These are phyloP conservation scores for Ophiosphaerella herpotricha DNA, from an alignment of 2,329 filamentous ascomycete species.

Conservation along the genomic window DNA sequence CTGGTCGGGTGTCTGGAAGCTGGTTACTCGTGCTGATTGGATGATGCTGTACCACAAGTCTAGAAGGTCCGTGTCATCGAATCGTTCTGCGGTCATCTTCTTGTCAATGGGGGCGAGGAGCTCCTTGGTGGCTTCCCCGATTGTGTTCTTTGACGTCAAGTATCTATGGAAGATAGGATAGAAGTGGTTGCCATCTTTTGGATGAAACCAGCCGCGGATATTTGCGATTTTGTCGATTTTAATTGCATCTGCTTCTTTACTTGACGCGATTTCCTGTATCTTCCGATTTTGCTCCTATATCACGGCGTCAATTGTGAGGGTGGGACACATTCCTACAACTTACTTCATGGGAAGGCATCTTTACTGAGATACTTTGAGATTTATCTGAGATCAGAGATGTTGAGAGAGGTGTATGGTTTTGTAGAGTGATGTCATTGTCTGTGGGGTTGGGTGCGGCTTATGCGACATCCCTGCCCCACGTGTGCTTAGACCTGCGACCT, in stretches of 20 bases:
- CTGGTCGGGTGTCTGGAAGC: slow-evolving; percentile 12
- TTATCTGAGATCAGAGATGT: no score
- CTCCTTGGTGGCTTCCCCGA: slow-evolving; percentile 18
- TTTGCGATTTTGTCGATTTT: slow-evolving; percentile 39
- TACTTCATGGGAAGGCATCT: slow-evolving; percentile 4
- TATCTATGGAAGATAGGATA: slow-evolving; percentile 34
- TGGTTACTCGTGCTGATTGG: slow-evolving; percentile 32
- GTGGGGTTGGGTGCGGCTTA: no score
- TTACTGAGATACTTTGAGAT: not conserved
- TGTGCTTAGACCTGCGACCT: no score
- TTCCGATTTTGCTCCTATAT: slow-evolving; percentile 22
- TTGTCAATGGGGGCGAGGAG: slow-evolving; percentile 33
- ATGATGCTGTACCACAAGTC: slow-evolving; percentile 40
- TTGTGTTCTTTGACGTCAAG: slow-evolving; percentile 16
- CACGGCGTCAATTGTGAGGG: slow-evolving; percentile 1
- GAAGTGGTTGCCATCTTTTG: slow-evolving; percentile 23
- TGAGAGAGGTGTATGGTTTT: no score
- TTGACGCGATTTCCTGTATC: slow-evolving; percentile 23
- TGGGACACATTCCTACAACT: not conserved
- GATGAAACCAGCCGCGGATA: slow-evolving; percentile 36
- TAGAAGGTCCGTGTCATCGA: slow-evolving; percentile 25
- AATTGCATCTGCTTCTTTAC: slow-evolving; percentile 12
- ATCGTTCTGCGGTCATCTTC: slow-evolving; percentile 19
- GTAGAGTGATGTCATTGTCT: no score
- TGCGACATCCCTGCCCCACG: no score